Conservation (phyloP, 2,329 filamentous ascomycete species). For the Fusarium metavorans region DNA sequence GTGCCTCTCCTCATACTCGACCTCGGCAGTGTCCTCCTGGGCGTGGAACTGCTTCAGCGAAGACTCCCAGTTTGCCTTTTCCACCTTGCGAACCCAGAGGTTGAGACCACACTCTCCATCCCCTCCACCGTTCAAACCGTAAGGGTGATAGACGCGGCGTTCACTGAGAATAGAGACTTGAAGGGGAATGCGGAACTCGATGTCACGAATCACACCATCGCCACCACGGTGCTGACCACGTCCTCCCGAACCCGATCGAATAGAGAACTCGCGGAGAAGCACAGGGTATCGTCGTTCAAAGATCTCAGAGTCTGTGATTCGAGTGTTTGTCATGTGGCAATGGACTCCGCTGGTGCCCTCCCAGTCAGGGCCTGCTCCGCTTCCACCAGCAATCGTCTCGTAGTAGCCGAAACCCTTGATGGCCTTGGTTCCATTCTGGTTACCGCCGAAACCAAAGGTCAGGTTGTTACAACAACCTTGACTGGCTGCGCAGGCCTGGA, state of each 20-base stretch:
- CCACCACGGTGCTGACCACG: constrained; percentile 76
- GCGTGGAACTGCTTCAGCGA: constrained; percentile 55
- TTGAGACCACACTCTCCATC: constrained; percentile 85
- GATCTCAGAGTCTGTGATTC: constrained; percentile 71
- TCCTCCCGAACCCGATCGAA: constrained; percentile 73
- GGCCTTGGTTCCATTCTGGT: constrained; percentile 51
- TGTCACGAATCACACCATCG: constrained; percentile 80
- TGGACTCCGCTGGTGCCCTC: constrained; percentile 58
- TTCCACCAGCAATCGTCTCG: constrained; percentile 75
- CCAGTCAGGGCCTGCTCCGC: constrained; percentile 73
- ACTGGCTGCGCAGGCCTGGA: constrained; percentile 81
- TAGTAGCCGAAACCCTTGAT: constrained; percentile 60
- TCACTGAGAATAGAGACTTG: constrained; percentile 84
- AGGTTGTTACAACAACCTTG: constrained; percentile 88
- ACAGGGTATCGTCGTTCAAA: constrained; percentile 73
- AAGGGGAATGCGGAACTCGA: constrained; percentile 82
- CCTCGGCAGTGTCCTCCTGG: constrained; percentile 47
- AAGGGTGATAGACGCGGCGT: constrained; percentile 77
- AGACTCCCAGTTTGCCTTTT: constrained; percentile 64
- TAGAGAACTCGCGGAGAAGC: constrained; percentile 75
- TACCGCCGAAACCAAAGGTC: constrained; percentile 79
- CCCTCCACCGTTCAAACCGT: constrained; percentile 83
- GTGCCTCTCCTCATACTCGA: constrained; percentile 67
- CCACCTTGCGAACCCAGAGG: constrained; percentile 84
- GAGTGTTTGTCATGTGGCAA: constrained; percentile 79